A percentile compares a stretch with the other conserved stretches of the same genome.
Conservation (phyloP, 352 stramenopile species). For the Blastocystis sp. region DNA sequence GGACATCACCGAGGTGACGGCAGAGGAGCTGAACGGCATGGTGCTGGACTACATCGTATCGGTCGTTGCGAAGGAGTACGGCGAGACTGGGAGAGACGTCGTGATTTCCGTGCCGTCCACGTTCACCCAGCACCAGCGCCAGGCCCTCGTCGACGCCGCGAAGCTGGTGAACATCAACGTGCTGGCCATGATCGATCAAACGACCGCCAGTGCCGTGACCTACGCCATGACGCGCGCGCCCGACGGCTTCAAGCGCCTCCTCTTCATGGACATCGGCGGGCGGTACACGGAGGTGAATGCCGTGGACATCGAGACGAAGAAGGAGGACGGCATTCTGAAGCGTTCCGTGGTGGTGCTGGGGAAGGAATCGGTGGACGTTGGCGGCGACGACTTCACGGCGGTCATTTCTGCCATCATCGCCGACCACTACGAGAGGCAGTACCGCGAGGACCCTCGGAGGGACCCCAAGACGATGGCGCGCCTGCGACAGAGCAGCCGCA, state of each 20-base stretch:
- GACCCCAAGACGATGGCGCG: not conserved
- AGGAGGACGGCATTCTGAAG: not conserved
- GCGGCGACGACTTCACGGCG: slow-evolving; percentile 16
- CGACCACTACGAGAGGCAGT: not conserved
- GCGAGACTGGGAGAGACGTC: not conserved
- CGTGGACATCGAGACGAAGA: slow-evolving; percentile 6
- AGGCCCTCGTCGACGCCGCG: slow-evolving; percentile 26
- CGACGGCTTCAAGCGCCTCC: slow-evolving; percentile 8
- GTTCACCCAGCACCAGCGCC: slow-evolving; percentile 26
- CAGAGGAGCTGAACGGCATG: slow-evolving; percentile 42
- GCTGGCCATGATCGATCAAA: slow-evolving; percentile 44
- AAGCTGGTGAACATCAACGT: slow-evolving; percentile 36
- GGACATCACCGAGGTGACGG: not conserved
- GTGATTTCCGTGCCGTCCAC: slow-evolving; percentile 47
- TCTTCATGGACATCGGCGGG: slow-evolving; percentile 31
- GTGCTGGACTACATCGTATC: slow-evolving; percentile 37
- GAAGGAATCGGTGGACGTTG: not conserved
- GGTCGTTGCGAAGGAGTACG: slow-evolving; percentile 19
- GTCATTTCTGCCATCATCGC: not conserved
- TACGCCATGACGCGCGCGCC: slow-evolving; percentile 8
- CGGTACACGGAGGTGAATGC: slow-evolving; percentile 26
- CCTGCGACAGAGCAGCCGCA: slow-evolving; percentile 8
- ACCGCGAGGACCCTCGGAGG: not conserved
- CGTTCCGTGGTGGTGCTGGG: slow-evolving; percentile 8
- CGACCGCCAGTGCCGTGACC: slow-evolving; percentile 44